phyloP scores from a whole-genome alignment of 208 protist species.

The Angomonas deanei region DNA sequence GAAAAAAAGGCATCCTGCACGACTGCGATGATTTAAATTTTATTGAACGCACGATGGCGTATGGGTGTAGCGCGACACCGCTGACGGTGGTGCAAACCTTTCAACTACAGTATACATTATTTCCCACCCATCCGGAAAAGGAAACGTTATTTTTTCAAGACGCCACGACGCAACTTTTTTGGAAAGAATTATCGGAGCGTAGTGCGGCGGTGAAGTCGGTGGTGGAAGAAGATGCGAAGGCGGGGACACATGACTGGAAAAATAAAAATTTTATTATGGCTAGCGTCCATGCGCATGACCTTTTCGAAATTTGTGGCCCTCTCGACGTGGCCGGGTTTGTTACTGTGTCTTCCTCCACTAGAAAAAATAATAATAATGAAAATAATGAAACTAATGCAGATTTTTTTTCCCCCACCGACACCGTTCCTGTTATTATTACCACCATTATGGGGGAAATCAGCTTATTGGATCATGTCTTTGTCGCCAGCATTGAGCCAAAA shows the following conservation, averaged over 20 bases:
- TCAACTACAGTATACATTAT: too few relatives aligned
- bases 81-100: background rate
- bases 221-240: background rate
- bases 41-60: constrained; percentile 70
- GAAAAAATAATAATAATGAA: constrained; percentile 1
- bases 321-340: constrained; percentile 36
- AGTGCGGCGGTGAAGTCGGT: background rate
- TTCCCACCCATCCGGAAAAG: too few relatives aligned
- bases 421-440: constrained; percentile 35
- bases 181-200: background rate
- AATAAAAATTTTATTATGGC: constrained; percentile 20
- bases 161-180: background rate
- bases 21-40: constrained; percentile 61
- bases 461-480: constrained; percentile 53
- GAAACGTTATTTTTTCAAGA: background rate
- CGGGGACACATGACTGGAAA: background rate
- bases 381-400: constrained; percentile 1
- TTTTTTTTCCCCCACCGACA: constrained; percentile 9
- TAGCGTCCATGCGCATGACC: constrained; percentile 27
- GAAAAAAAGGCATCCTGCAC: constrained; percentile 29
- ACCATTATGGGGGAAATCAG: constrained; percentile 37
- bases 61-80: constrained; percentile 48
- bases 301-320: constrained; percentile 63
- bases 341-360: constrained; percentile 35
- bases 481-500: constrained; percentile 68